A percentile compares a stretch with the other conserved stretches of the same genome.
phyloP scores from a whole-genome alignment of 495 filamentous ascomycete genomes.

The Penicillium chermesinum region DNA sequence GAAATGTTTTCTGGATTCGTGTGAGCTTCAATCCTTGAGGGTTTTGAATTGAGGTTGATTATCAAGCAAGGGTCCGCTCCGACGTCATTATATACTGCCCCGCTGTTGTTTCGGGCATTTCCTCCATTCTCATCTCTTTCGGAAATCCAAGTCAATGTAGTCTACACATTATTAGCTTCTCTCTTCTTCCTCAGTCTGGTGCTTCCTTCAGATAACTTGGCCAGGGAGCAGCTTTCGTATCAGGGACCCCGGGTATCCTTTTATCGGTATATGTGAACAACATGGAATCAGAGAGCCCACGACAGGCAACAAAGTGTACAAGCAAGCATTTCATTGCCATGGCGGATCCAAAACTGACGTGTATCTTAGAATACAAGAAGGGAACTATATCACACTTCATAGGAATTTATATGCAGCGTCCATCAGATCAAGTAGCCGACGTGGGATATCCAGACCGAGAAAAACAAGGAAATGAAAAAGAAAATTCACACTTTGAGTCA shows the following conservation, averaged over 20 bases:
- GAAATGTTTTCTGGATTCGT: neutral
- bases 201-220: too few relatives aligned
- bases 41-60: neutral
- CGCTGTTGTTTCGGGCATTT: too few relatives aligned
- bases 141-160: too few relatives aligned
- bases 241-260: too few relatives aligned
- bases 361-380: conserved; percentile 10
- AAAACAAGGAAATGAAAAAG: conserved; percentile 5
- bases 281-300: too few relatives aligned
- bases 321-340: neutral
- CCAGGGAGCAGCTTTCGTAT: too few relatives aligned
- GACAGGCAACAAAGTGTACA: neutral
- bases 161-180: too few relatives aligned
- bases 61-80: neutral
- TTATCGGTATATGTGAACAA: too few relatives aligned
- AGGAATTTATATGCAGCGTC: conserved; percentile 19
- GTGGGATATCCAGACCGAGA: conserved; percentile 7
- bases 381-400: conserved; percentile 18
- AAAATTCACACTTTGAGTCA: conserved; percentile 16
- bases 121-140: too few relatives aligned
- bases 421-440: neutral
- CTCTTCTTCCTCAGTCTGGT: too few relatives aligned
- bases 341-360: neutral
- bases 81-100: neutral
- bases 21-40: neutral